phyloP scores from a whole-genome alignment of 148 eudicot species.

The Nyssa sinensis region DNA sequence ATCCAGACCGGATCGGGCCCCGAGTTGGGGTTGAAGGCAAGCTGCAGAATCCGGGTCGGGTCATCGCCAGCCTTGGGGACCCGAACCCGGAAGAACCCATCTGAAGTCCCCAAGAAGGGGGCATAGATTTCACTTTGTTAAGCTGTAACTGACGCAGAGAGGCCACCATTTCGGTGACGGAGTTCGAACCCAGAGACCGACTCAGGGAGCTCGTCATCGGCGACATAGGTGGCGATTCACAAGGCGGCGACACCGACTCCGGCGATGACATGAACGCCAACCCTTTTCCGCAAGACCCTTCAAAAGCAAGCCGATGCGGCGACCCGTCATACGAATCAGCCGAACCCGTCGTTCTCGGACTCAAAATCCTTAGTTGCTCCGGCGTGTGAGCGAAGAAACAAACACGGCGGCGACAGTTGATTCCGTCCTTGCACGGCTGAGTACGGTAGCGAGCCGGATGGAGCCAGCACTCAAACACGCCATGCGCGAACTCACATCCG shows the following conservation, averaged over 20 bases:
- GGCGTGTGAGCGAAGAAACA: slow-evolving; percentile 84
- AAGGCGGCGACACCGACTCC: slow-evolving; percentile 29
- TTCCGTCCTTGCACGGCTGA: slow-evolving; percentile 80
- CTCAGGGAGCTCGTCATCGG: slow-evolving; percentile 22
- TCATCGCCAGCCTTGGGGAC: slow-evolving; percentile 16
- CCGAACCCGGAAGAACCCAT: slow-evolving; percentile 31
- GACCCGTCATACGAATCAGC: slow-evolving; percentile 22
- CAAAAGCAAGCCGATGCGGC: slow-evolving; percentile 18
- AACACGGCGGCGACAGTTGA: slow-evolving; percentile 51
- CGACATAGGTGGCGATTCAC: neutral
- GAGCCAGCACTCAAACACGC: slow-evolving; percentile 87
- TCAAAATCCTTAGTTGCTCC: slow-evolving; percentile 55
- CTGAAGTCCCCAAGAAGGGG: slow-evolving; percentile 30
- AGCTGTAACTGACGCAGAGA: slow-evolving; percentile 61
- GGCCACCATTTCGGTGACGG: slow-evolving; percentile 42
- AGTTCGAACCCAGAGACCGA: slow-evolving; percentile 29
- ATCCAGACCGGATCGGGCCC: slow-evolving; percentile 31
- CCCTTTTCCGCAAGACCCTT: slow-evolving; percentile 2
- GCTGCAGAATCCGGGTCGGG: slow-evolving; percentile 51
- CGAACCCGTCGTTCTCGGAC: slow-evolving; percentile 24
- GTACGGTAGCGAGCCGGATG: slow-evolving; percentile 80
- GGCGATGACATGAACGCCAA: slow-evolving; percentile 13
- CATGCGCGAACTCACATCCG: slow-evolving; percentile 70
- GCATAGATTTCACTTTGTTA: slow-evolving; percentile 54
- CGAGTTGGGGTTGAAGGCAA: slow-evolving; percentile 53